These are phyloP conservation scores for Dothistroma pini DNA, from an alignment of 2,329 filamentous ascomycete genomes.

Conservation along the genomic window DNA sequence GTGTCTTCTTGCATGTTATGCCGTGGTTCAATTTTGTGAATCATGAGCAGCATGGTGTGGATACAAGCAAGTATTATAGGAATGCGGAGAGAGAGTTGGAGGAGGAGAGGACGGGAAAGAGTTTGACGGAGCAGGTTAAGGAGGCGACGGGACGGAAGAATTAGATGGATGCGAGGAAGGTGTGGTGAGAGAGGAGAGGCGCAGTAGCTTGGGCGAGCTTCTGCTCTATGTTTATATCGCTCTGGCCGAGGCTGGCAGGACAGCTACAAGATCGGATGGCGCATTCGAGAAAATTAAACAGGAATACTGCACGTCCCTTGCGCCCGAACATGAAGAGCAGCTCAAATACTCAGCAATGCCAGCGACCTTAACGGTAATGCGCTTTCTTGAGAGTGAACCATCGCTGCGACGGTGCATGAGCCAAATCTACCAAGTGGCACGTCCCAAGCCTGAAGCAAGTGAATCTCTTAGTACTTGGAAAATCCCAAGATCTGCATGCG, in stretches of 20 bases:
- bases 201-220: background rate
- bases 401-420: too few relatives aligned
- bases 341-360: too few relatives aligned
- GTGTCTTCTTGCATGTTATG: constrained; percentile 75
- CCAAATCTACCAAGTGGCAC: too few relatives aligned
- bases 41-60: constrained; percentile 91
- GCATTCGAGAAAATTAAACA: background rate
- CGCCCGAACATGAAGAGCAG: too few relatives aligned
- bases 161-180: background rate
- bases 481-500: too few relatives aligned
- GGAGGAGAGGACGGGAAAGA: constrained; percentile 56
- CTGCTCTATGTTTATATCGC: constrained; percentile 4
- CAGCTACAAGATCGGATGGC: background rate
- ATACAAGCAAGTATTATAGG: constrained; percentile 97
- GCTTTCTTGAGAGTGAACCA: too few relatives aligned
- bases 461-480: too few relatives aligned
- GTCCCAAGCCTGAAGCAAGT: too few relatives aligned
- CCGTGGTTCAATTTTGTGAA: constrained; percentile 99
- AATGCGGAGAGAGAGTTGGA: constrained; percentile 93
- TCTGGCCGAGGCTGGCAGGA: background rate
- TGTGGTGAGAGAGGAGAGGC: background rate
- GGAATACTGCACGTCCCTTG: background rate
- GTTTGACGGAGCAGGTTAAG: constrained; percentile 3
- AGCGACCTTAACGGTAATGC: too few relatives aligned
- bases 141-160: background rate